Evolutionary conservation across 306 rosid genomes (phyloP), one percentile per base, ranked within the genome.

Genomic region (Sicyos edulis): DNA sequence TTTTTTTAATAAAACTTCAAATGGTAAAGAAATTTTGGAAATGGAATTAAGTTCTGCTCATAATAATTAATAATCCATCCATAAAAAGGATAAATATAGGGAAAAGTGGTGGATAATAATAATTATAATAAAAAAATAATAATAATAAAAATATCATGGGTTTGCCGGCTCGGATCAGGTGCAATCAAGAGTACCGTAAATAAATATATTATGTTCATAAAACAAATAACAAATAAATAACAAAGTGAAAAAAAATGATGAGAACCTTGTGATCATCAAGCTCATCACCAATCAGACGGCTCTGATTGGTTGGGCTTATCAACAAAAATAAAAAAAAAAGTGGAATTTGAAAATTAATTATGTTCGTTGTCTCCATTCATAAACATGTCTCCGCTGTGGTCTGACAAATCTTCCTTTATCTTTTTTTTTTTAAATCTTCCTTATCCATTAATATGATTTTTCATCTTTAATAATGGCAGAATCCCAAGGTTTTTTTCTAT

Each of bases 131-230:
- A n/a, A n/a, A n/a, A n/a, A n/a, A n/a, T n/a, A n/a, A n/a, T n/a
- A n/a, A n/a, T n/a, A 34, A 34, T 0, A 34, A 3, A 34, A 34
- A 4, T 0, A 34, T 34, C 40, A 34, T 34, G 40, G 40, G 40
- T 34, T 34, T 2, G 49, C 12, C 13, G 22, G 69, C 22, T 34
- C 3, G 37, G 14, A 62, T 62, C 69, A n/a, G 69, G 49, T 62
- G 69, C 49, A 62, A 62, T 62, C 69, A 62, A 32, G 49, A 7
- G 24, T n/a, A 62, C 8, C 50, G 49, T 62, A 62, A 62, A 29
- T 49, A 21, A 34, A 16, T 62, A 8, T 2, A 62, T 16, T 34
- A 4, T 8, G 3, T 62, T 24, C 22, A 34, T 34, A 34, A 2
- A 2, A 34, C 40, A 34, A 13, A 62, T 62, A 16, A 49, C 69